These are phyloP conservation scores for Hyparrhenia diplandra DNA, from an alignment of 176 grass and related monocot species.

Conservation along the genomic window DNA sequence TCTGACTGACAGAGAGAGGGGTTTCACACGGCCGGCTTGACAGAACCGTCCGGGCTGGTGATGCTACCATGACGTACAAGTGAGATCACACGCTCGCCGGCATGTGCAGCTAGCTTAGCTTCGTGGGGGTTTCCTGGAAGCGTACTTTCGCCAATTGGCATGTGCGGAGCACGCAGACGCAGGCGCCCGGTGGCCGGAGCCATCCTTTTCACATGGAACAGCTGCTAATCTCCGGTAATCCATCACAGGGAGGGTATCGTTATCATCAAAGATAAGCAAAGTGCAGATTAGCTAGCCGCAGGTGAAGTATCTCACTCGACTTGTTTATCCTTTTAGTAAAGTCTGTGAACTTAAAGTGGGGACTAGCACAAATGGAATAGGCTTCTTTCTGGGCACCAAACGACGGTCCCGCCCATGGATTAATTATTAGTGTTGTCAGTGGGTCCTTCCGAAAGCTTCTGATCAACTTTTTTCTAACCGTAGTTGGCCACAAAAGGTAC, in stretches of 20 bases:
- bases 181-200: neutral
- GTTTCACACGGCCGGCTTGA: neutral
- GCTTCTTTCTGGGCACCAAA: conserved; percentile 17
- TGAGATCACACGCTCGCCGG: conserved; percentile 23
- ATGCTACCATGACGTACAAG: conserved; percentile 22
- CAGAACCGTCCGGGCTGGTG: neutral
- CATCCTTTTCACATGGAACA: conserved; percentile 9
- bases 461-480: neutral
- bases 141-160: neutral
- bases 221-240: neutral
- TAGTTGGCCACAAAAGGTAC: neutral
- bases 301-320: neutral
- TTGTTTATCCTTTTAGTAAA: neutral
- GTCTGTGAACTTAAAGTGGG: neutral
- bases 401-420: conserved; percentile 5
- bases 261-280: neutral
- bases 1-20: neutral
- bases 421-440: neutral
- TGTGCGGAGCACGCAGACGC: neutral
- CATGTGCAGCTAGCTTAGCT: neutral
- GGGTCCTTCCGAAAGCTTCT: conserved; percentile 11
- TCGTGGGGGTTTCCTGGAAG: conserved; percentile 15
- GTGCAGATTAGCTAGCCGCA: neutral
- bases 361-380: neutral
- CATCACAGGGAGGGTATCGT: neutral